These are phyloP conservation scores for Rutidosis leptorrhynchoides DNA, from an alignment of 129 eudicot species.

Conservation along the genomic window DNA sequence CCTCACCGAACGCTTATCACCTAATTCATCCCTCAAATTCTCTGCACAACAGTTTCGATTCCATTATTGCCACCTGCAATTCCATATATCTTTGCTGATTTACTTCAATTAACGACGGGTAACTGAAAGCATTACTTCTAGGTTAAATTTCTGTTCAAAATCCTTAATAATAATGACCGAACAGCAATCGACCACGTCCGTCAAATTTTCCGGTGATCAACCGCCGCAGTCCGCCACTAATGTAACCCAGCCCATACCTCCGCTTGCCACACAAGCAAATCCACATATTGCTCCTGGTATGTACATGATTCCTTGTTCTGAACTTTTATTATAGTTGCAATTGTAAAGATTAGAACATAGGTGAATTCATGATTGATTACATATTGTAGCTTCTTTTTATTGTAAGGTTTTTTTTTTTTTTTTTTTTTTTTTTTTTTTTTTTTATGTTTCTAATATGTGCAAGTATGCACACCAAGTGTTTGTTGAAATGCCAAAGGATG, in stretches of 20 bases:
- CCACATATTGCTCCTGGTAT: constrained; percentile 24
- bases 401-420: neutral
- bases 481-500: constrained; percentile 5
- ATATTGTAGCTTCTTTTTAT: neutral
- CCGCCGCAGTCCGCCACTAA: constrained; percentile 13
- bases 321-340: neutral
- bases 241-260: neutral
- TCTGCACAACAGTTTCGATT: neutral
- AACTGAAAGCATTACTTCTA: neutral
- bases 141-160: constrained; percentile 1
- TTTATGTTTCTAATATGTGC: neutral
- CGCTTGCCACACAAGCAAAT: constrained; percentile 1
- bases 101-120: neutral
- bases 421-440: neutral
- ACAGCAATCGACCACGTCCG: constrained; percentile 7
- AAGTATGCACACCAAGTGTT: constrained; percentile 24
- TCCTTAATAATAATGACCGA: neutral
- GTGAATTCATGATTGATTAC: neutral
- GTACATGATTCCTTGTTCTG: constrained; percentile 1
- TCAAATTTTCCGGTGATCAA: constrained; percentile 21
- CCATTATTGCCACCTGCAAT: neutral
- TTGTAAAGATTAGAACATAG: neutral
- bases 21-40: neutral
- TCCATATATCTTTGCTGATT: neutral
- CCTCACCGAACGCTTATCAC: neutral